Evolutionary conservation across 768 basidiomycete genomes (phyloP).

Genomic region (Termitomyces sp.): DNA sequence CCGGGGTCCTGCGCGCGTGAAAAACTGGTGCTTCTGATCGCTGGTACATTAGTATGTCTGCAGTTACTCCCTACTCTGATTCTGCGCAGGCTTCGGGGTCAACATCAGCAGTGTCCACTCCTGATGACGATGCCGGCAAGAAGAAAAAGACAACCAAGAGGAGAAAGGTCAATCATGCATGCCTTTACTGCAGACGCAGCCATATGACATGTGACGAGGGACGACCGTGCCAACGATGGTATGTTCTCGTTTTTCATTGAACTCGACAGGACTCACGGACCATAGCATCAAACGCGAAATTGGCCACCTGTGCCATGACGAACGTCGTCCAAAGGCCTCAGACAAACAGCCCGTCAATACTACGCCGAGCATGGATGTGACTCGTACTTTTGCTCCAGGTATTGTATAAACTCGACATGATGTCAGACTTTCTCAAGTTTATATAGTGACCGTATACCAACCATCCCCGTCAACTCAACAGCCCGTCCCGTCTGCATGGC

Average conservation of each 20-base stretch:
- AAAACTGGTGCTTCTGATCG: neutral
- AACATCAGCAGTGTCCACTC: neutral
- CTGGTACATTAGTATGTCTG: conserved; percentile 3
- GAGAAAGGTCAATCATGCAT: conserved; percentile 89
- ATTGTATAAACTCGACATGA: conserved; percentile 13
- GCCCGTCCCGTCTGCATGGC: conserved; percentile 40
- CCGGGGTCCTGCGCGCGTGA: neutral
- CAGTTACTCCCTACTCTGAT: conserved; percentile 7
- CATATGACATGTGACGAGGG: conserved; percentile 93
- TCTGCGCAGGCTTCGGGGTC: conserved; percentile 2
- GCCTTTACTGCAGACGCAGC: conserved; percentile 87
- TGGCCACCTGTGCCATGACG: conserved; percentile 90
- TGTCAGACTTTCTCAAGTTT: neutral
- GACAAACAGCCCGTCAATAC: conserved; percentile 34
- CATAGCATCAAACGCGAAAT: conserved; percentile 93
- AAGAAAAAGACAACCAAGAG: conserved; percentile 54
- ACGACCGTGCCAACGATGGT: conserved; percentile 91
- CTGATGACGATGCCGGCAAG: conserved; percentile 3
- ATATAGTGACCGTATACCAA: conserved; percentile 33
- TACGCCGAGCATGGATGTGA: conserved; percentile 23
- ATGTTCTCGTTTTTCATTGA: conserved; percentile 26
- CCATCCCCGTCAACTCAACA: conserved; percentile 21
- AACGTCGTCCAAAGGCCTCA: conserved; percentile 51
- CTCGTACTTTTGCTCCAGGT: conserved; percentile 43
- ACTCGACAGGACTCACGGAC: neutral